These are phyloP conservation scores for Drechslerella coelobrocha DNA, from an alignment of 2,329 filamentous ascomycete species.

Conservation along the genomic window DNA sequence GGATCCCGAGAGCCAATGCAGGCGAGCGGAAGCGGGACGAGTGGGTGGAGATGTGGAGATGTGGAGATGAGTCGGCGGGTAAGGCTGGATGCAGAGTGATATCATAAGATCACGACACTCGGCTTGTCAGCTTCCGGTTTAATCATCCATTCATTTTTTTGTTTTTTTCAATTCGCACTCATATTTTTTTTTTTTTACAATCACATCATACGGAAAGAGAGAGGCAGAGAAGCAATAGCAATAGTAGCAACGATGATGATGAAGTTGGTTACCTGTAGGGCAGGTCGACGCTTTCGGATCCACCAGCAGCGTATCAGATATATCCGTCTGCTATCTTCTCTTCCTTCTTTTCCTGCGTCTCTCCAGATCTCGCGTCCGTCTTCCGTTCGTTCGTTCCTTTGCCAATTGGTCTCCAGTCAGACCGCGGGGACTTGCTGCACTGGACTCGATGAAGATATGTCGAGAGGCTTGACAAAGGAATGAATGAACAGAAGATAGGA, in stretches of 20 bases:
- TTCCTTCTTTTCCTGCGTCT: constrained; percentile 28
- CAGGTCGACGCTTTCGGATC: constrained; percentile 37
- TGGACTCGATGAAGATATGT: constrained; percentile 35
- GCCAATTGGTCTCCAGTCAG: constrained; percentile 28
- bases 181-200: neutral
- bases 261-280: constrained; percentile 15
- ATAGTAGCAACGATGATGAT: constrained; percentile 1
- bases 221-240: constrained; percentile 9
- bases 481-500: constrained; percentile 45
- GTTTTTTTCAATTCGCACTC: neutral
- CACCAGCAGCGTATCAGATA: no score
- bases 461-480: constrained; percentile 50
- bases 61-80: neutral
- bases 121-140: constrained; percentile 42
- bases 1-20: constrained; percentile 33
- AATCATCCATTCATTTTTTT: neutral
- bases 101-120: constrained; percentile 30
- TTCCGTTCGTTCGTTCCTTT: constrained; percentile 50
- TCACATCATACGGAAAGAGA: constrained; percentile 9
- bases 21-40: no score
- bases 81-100: constrained; percentile 47
- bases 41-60: no score
- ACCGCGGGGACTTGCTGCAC: constrained; percentile 28
- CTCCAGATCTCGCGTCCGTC: constrained; percentile 50
- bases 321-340: constrained; percentile 41